A percentile compares a stretch with the other conserved stretches of the same genome.
phyloP scores from a whole-genome alignment of 176 grass and related monocot genomes.

The Oryza coarctata region DNA sequence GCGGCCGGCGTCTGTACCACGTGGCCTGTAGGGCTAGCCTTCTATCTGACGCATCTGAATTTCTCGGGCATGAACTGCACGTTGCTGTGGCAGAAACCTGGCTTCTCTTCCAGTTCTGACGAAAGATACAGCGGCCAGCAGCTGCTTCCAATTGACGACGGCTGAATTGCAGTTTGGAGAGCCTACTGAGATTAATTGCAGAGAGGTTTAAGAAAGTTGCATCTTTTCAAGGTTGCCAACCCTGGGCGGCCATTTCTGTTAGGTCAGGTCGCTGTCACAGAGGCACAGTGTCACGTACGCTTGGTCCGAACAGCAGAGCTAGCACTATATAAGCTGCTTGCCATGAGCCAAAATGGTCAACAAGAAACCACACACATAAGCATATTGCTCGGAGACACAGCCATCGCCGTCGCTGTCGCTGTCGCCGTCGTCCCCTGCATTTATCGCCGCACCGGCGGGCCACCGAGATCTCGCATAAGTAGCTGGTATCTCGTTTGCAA shows the following conservation, averaged over 20 bases:
- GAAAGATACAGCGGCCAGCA: background rate
- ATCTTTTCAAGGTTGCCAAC: conserved; percentile 19
- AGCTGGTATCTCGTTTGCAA: background rate
- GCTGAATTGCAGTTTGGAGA: background rate
- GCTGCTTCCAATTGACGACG: background rate
- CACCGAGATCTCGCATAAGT: conserved; percentile 45
- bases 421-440: conserved; percentile 31
- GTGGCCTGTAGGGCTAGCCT: background rate
- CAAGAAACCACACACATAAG: conserved; percentile 52
- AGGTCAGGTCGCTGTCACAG: conserved; percentile 27
- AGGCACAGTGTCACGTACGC: conserved; percentile 19
- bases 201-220: background rate
- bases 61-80: conserved; percentile 11
- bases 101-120: conserved; percentile 21
- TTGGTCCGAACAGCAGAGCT: background rate
- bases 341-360: conserved; percentile 55
- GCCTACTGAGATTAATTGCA: background rate
- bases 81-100: background rate
- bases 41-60: background rate
- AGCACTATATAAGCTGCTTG: conserved; percentile 40
- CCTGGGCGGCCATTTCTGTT: conserved; percentile 12
- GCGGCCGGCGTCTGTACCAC: background rate
- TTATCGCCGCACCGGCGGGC: conserved; percentile 36
- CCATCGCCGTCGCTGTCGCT: conserved; percentile 17
- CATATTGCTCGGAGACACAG: conserved; percentile 38